phyloP scores from a whole-genome alignment of 2,329 filamentous ascomycete genomes.

The Conoideocrella luteorostrata region DNA sequence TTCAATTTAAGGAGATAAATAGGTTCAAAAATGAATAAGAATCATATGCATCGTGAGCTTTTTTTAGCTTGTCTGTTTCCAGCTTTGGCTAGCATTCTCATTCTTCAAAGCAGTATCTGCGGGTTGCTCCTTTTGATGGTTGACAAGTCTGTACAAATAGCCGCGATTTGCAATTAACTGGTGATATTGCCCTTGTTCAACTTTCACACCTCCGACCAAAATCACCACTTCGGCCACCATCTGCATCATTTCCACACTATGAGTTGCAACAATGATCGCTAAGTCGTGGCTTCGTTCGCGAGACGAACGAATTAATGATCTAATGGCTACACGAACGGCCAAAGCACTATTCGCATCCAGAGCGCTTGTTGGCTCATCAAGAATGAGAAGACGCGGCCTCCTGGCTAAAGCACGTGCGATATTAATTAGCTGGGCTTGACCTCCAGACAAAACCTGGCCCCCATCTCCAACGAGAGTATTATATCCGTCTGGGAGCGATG shows the following conservation, averaged over 20 bases:
- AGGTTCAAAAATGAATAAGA: too few species aligned
- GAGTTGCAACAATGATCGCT: constrained; percentile 76
- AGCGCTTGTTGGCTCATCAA: constrained; percentile 83
- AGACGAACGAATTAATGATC: constrained; percentile 36
- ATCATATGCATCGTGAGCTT: too few species aligned
- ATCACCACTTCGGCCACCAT: constrained; percentile 69
- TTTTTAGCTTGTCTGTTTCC: too few species aligned
- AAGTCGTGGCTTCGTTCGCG: constrained; percentile 32
- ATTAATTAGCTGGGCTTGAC: constrained; percentile 74
- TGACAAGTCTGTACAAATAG: constrained; percentile 43
- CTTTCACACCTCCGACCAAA: constrained; percentile 59
- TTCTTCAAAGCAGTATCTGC: too few species aligned
- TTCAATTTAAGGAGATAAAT: too few species aligned
- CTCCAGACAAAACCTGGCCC: constrained; percentile 66
- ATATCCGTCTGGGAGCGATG: constrained; percentile 53
- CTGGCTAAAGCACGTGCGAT: constrained; percentile 75
- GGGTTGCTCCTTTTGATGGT: constrained; percentile 19
- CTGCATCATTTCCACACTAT: constrained; percentile 79
- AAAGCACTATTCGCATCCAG: constrained; percentile 65
- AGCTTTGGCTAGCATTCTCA: too few species aligned
- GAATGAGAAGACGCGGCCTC: constrained; percentile 63
- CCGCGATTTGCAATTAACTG: constrained; percentile 44
- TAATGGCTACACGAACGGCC: constrained; percentile 57
- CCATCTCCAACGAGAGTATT: constrained; percentile 71
- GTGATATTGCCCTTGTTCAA: constrained; percentile 60